Evolutionary conservation across 495 filamentous ascomycete species (phyloP).

Genomic region (Podospora comata): DNA sequence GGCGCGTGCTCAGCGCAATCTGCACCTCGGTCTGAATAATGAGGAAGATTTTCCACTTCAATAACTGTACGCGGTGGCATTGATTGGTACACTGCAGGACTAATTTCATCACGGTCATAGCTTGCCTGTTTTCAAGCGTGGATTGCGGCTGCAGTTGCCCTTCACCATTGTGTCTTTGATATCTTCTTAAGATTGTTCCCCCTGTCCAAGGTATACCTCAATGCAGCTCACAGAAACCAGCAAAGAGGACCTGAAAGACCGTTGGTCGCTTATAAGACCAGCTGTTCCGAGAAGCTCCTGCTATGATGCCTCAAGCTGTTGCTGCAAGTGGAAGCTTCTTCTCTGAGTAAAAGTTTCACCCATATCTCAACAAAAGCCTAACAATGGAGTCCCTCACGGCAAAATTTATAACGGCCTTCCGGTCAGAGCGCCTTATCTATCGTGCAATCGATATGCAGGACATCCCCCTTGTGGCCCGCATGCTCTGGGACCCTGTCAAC

Average conservation of each 20-base stretch:
- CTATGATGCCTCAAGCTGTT: background rate
- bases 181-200: slow-evolving; percentile 1
- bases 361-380: slow-evolving; percentile 3
- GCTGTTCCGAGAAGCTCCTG: background rate
- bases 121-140: background rate
- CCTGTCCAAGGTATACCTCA: background rate
- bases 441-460: slow-evolving; percentile 28
- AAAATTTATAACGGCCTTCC: slow-evolving; percentile 21
- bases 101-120: too few species aligned
- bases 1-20: too few species aligned
- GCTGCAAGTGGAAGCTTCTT: background rate
- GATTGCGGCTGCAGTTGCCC: background rate
- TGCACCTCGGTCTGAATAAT: too few species aligned
- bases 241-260: background rate
- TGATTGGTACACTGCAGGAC: too few species aligned
- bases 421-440: slow-evolving; percentile 35
- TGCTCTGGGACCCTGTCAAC: slow-evolving; percentile 16
- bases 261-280: background rate
- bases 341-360: background rate
- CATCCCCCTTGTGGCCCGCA: slow-evolving; percentile 18
- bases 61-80: too few species aligned
- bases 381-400: slow-evolving; percentile 14
- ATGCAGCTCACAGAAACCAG: background rate
- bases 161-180: slow-evolving; percentile 3
- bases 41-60: too few species aligned